phyloP scores from a whole-genome alignment of 768 basidiomycete genomes.

The Cyclocybe aegerita region DNA sequence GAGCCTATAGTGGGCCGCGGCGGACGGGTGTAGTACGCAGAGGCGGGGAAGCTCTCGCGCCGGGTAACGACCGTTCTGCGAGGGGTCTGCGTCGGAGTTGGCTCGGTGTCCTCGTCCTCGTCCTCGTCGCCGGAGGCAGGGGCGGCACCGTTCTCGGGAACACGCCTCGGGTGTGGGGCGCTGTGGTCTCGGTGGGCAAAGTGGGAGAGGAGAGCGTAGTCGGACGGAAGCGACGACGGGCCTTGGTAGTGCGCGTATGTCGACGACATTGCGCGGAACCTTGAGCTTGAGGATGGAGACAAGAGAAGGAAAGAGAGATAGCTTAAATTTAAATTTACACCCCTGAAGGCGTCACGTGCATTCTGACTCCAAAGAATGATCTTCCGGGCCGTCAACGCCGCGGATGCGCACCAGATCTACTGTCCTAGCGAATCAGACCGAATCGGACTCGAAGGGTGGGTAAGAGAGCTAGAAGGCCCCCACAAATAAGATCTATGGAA shows the following conservation, averaged over 20 bases:
- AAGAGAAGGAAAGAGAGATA: too few species aligned
- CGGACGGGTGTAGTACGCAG: conserved; percentile 4
- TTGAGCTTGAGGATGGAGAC: too few species aligned
- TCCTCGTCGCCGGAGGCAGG: conserved; percentile 16
- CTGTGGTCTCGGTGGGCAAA: conserved; percentile 30
- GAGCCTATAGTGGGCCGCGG: conserved; percentile 33
- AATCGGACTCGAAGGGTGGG: too few species aligned
- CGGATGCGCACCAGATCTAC: too few species aligned
- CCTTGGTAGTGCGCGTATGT: conserved; percentile 58
- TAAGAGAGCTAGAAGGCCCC: too few species aligned
- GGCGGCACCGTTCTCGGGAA: conserved; percentile 16
- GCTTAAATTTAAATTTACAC: too few species aligned
- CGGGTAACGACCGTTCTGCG: conserved; percentile 8
- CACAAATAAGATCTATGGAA: too few species aligned
- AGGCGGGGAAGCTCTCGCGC: conserved; percentile 20
- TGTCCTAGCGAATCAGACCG: too few species aligned
- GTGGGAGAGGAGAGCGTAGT: conserved; percentile 59
- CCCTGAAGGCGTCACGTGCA: too few species aligned
- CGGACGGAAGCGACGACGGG: conserved; percentile 61
- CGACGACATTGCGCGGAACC: conserved; percentile 31
- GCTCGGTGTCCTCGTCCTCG: not conserved
- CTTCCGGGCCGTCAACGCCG: too few species aligned
- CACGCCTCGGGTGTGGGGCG: conserved; percentile 6
- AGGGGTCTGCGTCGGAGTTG: conserved; percentile 4
- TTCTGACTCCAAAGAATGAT: too few species aligned